Evolutionary conservation across 1,284 basidiomycete species (phyloP), one percentile per base, ranked within the genome.

Genomic region (Prillingera fragicola): DNA sequence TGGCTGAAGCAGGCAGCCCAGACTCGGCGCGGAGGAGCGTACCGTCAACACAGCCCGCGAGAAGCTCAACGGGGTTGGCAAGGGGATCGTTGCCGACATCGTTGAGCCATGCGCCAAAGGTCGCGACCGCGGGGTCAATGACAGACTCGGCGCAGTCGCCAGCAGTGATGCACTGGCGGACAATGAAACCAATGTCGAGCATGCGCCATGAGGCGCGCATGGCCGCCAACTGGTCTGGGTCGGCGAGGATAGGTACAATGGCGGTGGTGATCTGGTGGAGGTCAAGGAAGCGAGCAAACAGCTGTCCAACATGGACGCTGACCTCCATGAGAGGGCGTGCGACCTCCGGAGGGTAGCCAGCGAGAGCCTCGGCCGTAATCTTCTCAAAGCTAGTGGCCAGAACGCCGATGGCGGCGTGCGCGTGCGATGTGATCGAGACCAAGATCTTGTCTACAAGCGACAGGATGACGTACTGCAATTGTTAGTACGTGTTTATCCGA

Each of bases 141-240:
- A 56, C 33, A 2, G 48, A 47, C 31, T 53, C 56, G 19, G 52
- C 23, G 32, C 59, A 62, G 19, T 52, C 50, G 25, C 55, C 60
- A 5, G 57, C 57, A 14, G 59, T 31, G 12, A 50, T 57, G n/a
- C 57, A 59, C 41, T 66, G 62, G 27, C 62, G 54, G n/a, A 55
- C 40, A 15, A 68, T 46, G 15, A 34, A 48, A 15, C 35, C 33
- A 8, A 43, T 43, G 43, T 67, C 59, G 14, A 68, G 50, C 13
- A 29, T 41, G 12, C 59, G 58, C 67, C 64, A 67, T 3, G 64
- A 55, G 3, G 33, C 25, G 8, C 57, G 41, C 62, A 67, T 65
- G 5, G 49, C 48, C 2, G 45, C 40, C 7, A 62, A 42, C 27
- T 64, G 56, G 27, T 52, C 45, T 0, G 45, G 45, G 28, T 57